Evolutionary conservation across 106 monocot genomes (phyloP).

Genomic region (Acanthochlamys bracteata): DNA sequence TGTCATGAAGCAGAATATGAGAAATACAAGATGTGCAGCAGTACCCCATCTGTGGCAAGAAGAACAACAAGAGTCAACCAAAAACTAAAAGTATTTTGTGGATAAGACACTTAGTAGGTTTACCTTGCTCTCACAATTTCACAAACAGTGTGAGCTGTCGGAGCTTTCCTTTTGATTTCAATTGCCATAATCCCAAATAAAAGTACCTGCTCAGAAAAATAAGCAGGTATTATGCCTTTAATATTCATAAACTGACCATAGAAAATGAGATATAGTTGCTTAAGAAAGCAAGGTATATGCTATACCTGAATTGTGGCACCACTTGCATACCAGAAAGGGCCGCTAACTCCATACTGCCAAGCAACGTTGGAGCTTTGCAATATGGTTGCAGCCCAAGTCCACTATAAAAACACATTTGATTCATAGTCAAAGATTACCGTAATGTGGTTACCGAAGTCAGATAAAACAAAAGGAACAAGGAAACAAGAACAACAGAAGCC

Average conservation of each 20-base stretch:
- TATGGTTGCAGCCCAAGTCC: conserved; percentile 99
- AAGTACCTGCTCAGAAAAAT: conserved; percentile 47
- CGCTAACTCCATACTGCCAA: conserved; percentile 95
- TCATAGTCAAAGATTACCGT: not conserved
- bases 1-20: conserved; percentile 93
- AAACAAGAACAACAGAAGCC: not conserved
- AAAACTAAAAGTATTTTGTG: too few species aligned
- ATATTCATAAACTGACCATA: too few species aligned
- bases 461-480: not conserved
- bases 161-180: conserved; percentile 97
- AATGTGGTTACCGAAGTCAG: too few species aligned
- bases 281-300: too few species aligned
- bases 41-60: conserved; percentile 73
- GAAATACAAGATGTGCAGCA: conserved; percentile 76
- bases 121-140: conserved; percentile 91
- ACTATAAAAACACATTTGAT: conserved; percentile 27
- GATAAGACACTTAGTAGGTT: too few species aligned
- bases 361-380: conserved; percentile 98
- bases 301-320: conserved; percentile 93
- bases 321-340: conserved; percentile 99
- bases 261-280: too few species aligned
- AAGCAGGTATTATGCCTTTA: not conserved
- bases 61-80: not conserved
- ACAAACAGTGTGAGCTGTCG: conserved; percentile 88
- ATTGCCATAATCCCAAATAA: conserved; percentile 96